Percentiles rank a stretch among this genome's conserved stretches.
Evolutionary conservation across 1,139 yeast genomes (phyloP).

Genomic region (Scheffersomyces lignicola): DNA sequence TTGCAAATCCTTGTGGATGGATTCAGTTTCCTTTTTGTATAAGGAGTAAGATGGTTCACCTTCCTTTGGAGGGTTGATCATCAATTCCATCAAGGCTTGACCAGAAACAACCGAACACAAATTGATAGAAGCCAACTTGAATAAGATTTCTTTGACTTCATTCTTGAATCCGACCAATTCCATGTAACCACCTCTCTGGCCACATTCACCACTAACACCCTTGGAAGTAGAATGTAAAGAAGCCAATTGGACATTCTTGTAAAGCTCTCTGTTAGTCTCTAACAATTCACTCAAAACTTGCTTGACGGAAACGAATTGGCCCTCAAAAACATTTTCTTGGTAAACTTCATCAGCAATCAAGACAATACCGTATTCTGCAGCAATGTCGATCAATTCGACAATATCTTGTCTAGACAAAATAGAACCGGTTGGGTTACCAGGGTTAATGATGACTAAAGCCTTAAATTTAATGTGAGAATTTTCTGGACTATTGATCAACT

Average conservation of each 20-base stretch:
- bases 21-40: conserved; percentile 60
- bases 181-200: conserved; percentile 99
- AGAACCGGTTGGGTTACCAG: conserved; percentile 97
- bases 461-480: conserved; percentile 63
- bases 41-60: conserved; percentile 76
- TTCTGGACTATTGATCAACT: conserved; percentile 51
- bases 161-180: conserved; percentile 79
- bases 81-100: conserved; percentile 86
- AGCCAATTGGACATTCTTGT: conserved; percentile 78
- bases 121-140: conserved; percentile 86
- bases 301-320: conserved; percentile 65
- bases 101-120: conserved; percentile 94
- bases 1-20: conserved; percentile 62
- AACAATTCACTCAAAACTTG: conserved; percentile 66
- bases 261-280: conserved; percentile 50
- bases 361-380: conserved; percentile 81
- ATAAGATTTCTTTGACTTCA: conserved; percentile 67
- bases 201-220: conserved; percentile 98
- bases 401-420: conserved; percentile 67
- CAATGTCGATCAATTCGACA: conserved; percentile 67
- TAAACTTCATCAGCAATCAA: conserved; percentile 98
- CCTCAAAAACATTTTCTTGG: conserved; percentile 83
- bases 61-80: conserved; percentile 84
- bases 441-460: conserved; percentile 89
- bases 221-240: conserved; percentile 95